These are phyloP conservation scores for Verbena officinalis DNA, from an alignment of 257 asterid species.

Conservation along the genomic window DNA sequence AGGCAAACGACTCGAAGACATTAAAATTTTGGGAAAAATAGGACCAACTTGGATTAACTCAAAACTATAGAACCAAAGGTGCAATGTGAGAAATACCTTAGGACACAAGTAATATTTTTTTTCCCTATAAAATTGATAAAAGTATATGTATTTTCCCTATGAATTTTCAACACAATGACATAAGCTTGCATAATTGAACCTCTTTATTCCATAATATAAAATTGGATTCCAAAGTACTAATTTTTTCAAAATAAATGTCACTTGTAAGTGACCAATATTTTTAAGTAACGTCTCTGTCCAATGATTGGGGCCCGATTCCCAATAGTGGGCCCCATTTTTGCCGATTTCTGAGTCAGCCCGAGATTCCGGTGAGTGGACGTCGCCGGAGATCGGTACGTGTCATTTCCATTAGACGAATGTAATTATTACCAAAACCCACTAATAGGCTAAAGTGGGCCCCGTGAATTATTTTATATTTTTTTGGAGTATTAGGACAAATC, in stretches of 20 bases:
- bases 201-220: constrained; percentile 46
- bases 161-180: constrained; percentile 8
- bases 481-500: constrained; percentile 31
- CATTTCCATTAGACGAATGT: not conserved
- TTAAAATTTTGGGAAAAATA: too few species aligned
- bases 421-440: constrained; percentile 22
- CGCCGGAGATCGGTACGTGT: constrained; percentile 37
- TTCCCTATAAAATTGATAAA: too few species aligned
- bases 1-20: too few species aligned
- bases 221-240: constrained; percentile 38
- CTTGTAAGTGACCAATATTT: constrained; percentile 54
- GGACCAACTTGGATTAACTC: too few species aligned
- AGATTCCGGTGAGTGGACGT: constrained; percentile 49
- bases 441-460: constrained; percentile 18
- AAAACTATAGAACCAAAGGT: too few species aligned
- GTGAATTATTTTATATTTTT: not conserved
- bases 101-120: too few species aligned
- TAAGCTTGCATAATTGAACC: constrained; percentile 53
- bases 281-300: constrained; percentile 49
- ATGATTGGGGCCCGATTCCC: constrained; percentile 61
- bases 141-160: too few species aligned
- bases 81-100: too few species aligned
- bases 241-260: constrained; percentile 40
- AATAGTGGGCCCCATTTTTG: constrained; percentile 32
- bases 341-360: constrained; percentile 39